Evolutionary conservation across 345 rosid genomes (phyloP).

Genomic region (Cardamine occulta): DNA sequence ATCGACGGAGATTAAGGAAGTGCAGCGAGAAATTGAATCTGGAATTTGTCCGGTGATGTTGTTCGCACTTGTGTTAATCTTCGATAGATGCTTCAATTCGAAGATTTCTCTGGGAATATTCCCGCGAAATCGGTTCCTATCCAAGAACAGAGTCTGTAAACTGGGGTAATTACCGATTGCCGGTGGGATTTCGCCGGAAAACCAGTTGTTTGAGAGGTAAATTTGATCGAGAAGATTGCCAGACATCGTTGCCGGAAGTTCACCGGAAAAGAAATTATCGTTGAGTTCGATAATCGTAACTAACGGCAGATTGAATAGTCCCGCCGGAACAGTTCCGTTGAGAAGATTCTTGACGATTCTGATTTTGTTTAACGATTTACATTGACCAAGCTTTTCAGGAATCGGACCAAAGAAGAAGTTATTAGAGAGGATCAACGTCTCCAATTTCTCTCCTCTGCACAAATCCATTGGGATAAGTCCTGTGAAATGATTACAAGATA

Average conservation of each 20-base stretch:
- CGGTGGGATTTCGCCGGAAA: constrained; percentile 70
- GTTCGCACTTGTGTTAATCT: constrained; percentile 61
- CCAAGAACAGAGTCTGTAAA: constrained; percentile 56
- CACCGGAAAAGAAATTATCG: constrained; percentile 74
- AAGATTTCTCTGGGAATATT: constrained; percentile 62
- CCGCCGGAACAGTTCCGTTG: constrained; percentile 69
- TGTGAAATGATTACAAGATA: constrained; percentile 67
- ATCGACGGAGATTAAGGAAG: constrained; percentile 62
- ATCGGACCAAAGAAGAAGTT: constrained; percentile 78
- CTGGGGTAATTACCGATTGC: constrained; percentile 56
- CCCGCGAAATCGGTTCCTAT: constrained; percentile 60
- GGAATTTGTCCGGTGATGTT: constrained; percentile 68
- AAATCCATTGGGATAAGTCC: constrained; percentile 71
- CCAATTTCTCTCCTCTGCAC: constrained; percentile 65
- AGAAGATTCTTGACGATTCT: constrained; percentile 60
- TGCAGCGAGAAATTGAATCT: constrained; percentile 49
- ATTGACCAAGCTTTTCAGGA: constrained; percentile 69
- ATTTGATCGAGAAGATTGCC: constrained; percentile 50
- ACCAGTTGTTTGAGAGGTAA: constrained; percentile 58
- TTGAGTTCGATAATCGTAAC: constrained; percentile 54
- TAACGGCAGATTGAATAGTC: constrained; percentile 62
- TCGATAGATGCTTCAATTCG: constrained; percentile 50
- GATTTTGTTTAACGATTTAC: constrained; percentile 62
- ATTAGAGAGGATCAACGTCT: constrained; percentile 59
- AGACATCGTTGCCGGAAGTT: constrained; percentile 68